Percentiles rank a stretch among this genome's conserved stretches.
Evolutionary conservation across 2,329 filamentous ascomycete species (phyloP).

Genomic region (Exserohilum turcica): DNA sequence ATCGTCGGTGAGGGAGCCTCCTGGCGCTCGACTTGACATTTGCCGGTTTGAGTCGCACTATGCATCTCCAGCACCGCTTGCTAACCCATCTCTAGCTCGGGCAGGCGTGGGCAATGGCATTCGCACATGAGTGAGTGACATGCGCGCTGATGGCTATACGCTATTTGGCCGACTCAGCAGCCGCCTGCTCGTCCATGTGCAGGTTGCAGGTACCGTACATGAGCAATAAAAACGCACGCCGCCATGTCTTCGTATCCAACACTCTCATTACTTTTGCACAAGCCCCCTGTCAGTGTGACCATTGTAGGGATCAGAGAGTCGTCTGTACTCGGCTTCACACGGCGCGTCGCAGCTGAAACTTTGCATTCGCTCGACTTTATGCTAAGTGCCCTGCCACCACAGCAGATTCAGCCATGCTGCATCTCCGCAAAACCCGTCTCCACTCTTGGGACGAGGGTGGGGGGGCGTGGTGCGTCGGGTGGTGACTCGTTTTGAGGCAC

Average conservation of each 20-base stretch:
- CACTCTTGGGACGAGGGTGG: no score
- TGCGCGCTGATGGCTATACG: constrained; percentile 6
- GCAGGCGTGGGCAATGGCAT: constrained; percentile 7
- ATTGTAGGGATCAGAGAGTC: constrained; percentile 13
- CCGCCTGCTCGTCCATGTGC: constrained; percentile 16
- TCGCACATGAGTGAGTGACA: constrained; percentile 6
- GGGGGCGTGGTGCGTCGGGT: neutral
- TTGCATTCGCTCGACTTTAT: constrained; percentile 14
- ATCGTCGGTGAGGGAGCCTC: constrained; percentile 23
- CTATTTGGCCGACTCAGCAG: neutral
- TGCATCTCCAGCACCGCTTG: constrained; percentile 11
- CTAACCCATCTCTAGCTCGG: constrained; percentile 3
- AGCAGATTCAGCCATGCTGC: constrained; percentile 14
- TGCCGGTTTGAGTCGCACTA: constrained; percentile 11
- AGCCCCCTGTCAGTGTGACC: constrained; percentile 1
- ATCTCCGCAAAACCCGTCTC: constrained; percentile 12
- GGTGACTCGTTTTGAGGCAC: constrained; percentile 27
- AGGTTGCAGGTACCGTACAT: constrained; percentile 17
- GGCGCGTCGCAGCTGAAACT: constrained; percentile 18
- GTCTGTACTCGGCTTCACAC: constrained; percentile 18
- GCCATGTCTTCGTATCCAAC: neutral
- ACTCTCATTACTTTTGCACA: neutral
- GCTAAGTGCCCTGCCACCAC: constrained; percentile 22
- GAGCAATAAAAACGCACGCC: neutral
- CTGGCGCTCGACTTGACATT: constrained; percentile 11